Conservation (phyloP, 2,329 filamentous ascomycete species). For the Zalaria obscura region DNA sequence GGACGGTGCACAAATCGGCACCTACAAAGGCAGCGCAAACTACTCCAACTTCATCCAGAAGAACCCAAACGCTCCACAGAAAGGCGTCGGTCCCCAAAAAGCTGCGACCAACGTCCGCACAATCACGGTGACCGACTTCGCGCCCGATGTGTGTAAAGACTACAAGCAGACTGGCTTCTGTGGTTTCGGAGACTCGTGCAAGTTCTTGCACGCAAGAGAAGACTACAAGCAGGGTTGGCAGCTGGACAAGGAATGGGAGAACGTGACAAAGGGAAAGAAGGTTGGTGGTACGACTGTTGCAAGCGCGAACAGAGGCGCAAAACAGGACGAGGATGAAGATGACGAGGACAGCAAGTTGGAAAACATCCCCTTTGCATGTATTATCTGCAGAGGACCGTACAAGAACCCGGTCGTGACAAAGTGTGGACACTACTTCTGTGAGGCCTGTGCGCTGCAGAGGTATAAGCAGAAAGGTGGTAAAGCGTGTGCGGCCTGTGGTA, state of each 20-base stretch:
- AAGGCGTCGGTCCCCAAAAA: conserved; percentile 73
- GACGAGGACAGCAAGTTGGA: conserved; percentile 61
- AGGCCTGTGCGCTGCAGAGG: conserved; percentile 70
- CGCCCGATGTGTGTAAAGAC: conserved; percentile 90
- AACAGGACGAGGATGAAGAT: conserved; percentile 33
- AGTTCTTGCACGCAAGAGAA: conserved; percentile 61
- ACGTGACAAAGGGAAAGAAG: conserved; percentile 47
- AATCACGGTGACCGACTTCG: conserved; percentile 80
- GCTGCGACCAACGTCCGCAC: conserved; percentile 80
- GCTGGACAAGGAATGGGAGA: conserved; percentile 88
- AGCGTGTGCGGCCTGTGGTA: conserved; percentile 70
- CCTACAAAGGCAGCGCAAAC: conserved; percentile 62
- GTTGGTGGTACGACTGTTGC: conserved; percentile 38
- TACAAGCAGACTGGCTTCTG: conserved; percentile 69
- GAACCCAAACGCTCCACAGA: conserved; percentile 56
- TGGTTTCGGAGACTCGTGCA: conserved; percentile 67
- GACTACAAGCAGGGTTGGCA: conserved; percentile 91
- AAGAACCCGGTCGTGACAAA: conserved; percentile 71
- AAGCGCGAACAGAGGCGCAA: conserved; percentile 38
- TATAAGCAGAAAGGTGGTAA: conserved; percentile 71
- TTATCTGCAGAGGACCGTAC: conserved; percentile 72
- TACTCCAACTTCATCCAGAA: conserved; percentile 64
- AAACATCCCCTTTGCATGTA: conserved; percentile 77
- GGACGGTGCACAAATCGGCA: conserved; percentile 38
- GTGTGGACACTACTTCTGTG: conserved; percentile 94